phyloP scores from a whole-genome alignment of 2,329 filamentous ascomycete genomes.

The Aspergillus jensenii region DNA sequence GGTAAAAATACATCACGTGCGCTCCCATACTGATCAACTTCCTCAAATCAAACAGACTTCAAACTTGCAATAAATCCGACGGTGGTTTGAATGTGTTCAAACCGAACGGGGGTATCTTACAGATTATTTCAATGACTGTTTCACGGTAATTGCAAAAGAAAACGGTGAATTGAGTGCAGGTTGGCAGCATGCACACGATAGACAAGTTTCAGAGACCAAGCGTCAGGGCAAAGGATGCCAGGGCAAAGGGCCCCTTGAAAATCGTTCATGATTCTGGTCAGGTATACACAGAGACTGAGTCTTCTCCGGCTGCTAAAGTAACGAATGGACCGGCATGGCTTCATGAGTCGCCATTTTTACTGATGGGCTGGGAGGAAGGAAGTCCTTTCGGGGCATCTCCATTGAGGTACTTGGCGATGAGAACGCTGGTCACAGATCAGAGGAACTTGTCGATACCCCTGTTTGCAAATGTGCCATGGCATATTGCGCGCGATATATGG shows the following conservation, averaged over 20 bases:
- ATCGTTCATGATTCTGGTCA: slow-evolving; percentile 15
- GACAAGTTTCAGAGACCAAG: background rate
- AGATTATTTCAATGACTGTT: background rate
- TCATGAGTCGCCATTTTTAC: slow-evolving; percentile 39
- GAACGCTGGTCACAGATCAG: slow-evolving; percentile 35
- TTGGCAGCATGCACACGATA: background rate
- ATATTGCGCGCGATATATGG: slow-evolving; percentile 41
- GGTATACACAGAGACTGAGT: slow-evolving; percentile 15
- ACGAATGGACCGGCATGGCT: slow-evolving; percentile 35
- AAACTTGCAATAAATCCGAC: background rate
- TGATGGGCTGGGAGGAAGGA: slow-evolving; percentile 26
- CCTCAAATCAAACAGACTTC: background rate
- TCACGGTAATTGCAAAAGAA: background rate
- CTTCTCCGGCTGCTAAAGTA: slow-evolving; percentile 1
- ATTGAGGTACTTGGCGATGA: slow-evolving; percentile 37
- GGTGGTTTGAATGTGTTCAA: background rate
- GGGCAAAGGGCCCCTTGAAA: background rate
- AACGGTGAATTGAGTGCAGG: background rate
- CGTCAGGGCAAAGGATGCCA: background rate
- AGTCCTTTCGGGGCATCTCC: slow-evolving; percentile 29
- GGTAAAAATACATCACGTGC: background rate
- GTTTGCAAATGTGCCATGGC: slow-evolving; percentile 42
- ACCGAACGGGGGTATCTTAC: background rate
- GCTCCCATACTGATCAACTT: background rate
- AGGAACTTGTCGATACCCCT: slow-evolving; percentile 33